phyloP scores from a whole-genome alignment of 2,329 filamentous ascomycete species.

The Scedosporium apiospermum region DNA sequence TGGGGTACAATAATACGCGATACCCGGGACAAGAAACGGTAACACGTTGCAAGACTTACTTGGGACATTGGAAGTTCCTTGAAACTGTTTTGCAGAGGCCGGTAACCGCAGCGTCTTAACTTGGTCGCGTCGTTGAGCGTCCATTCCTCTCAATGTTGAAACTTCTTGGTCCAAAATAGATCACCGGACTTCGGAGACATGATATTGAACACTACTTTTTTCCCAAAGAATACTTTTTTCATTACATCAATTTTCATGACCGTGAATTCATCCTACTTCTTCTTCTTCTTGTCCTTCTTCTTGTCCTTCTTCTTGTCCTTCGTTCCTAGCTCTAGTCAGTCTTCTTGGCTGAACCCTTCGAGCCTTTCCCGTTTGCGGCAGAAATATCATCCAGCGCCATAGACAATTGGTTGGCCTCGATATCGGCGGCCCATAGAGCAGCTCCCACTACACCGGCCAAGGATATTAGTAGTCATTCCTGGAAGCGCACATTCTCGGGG shows the following conservation, averaged over 20 bases:
- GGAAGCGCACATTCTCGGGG: not conserved
- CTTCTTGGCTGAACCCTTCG: not conserved
- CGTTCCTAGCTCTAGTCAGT: not conserved
- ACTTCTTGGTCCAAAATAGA: no score
- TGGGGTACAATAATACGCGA: no score
- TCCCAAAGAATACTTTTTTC: not conserved
- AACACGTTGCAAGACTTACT: no score
- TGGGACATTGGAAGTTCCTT: no score
- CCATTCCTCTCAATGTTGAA: no score
- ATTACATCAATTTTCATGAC: not conserved
- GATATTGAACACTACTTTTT: no score
- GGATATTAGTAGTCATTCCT: constrained; percentile 3
- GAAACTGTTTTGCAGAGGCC: no score
- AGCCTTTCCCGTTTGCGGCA: not conserved
- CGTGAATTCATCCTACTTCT: not conserved
- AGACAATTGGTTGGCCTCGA: constrained; percentile 49
- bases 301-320: not conserved
- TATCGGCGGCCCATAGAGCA: constrained; percentile 86
- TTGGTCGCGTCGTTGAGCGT: no score
- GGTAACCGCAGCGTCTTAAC: no score
- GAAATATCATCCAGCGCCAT: constrained; percentile 22
- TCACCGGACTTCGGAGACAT: no score
- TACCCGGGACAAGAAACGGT: no score
- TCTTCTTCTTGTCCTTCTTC: not conserved
- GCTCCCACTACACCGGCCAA: constrained; percentile 55